Evolutionary conservation across 2,329 filamentous ascomycete genomes (phyloP).

Genomic region (Ceratocystis huliohia): DNA sequence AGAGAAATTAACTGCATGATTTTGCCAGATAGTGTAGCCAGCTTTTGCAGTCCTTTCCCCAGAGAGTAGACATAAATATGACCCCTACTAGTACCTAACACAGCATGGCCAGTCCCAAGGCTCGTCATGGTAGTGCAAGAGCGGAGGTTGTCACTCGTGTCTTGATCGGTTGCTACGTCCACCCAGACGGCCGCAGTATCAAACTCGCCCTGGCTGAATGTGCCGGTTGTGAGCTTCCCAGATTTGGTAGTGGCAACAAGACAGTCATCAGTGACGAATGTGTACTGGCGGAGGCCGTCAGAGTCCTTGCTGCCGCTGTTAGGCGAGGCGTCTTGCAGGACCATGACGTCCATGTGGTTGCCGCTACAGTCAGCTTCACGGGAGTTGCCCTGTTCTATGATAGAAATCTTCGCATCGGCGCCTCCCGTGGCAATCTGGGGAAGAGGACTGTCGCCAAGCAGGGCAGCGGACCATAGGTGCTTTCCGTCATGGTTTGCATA

Average conservation of each 20-base stretch:
- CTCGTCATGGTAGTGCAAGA: constrained; percentile 37
- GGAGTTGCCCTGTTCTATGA: constrained; percentile 29
- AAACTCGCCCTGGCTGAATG: constrained; percentile 38
- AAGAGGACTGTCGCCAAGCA: constrained; percentile 27
- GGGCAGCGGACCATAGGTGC: constrained; percentile 70
- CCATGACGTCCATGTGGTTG: constrained; percentile 19
- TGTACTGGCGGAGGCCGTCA: constrained; percentile 47
- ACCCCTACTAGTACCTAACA: constrained; percentile 40
- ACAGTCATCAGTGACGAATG: constrained; percentile 42
- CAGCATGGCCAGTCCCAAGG: constrained; percentile 30
- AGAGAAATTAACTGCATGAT: constrained; percentile 38
- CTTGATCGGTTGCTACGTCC: constrained; percentile 30
- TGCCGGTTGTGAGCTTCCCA: constrained; percentile 33
- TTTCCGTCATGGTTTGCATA: constrained; percentile 67
- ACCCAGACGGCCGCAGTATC: constrained; percentile 30
- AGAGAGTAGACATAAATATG: constrained; percentile 35
- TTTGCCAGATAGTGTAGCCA: constrained; percentile 35
- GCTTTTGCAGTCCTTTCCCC: constrained; percentile 26
- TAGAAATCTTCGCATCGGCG: constrained; percentile 59
- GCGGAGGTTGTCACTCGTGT: constrained; percentile 31
- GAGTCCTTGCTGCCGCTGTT: constrained; percentile 9
- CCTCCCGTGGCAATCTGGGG: constrained; percentile 58
- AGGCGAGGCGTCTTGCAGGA: constrained; percentile 9
- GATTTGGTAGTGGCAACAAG: constrained; percentile 48
- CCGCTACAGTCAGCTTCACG: background rate